phyloP scores from a whole-genome alignment of 2,329 filamentous ascomycete genomes.

The Gnomoniopsis sp. region DNA sequence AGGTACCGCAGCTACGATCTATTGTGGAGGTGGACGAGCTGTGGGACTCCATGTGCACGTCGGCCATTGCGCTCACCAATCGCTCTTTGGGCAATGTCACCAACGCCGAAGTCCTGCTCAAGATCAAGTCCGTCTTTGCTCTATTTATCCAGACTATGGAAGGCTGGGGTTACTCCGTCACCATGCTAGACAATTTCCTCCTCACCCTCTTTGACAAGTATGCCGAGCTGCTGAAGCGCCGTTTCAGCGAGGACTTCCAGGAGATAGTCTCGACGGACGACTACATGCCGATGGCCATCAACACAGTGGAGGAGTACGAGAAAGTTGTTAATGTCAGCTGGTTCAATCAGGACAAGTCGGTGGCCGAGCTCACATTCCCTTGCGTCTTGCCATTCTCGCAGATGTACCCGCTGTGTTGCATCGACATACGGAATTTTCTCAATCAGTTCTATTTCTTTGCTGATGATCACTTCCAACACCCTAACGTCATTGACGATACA shows the following conservation, averaged over 20 bases:
- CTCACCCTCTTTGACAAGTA: conserved; percentile 93
- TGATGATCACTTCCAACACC: conserved; percentile 91
- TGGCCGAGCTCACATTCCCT: conserved; percentile 80
- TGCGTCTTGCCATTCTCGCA: conserved; percentile 97
- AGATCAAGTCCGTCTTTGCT: conserved; percentile 88
- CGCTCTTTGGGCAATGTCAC: conserved; percentile 75
- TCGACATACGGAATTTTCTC: conserved; percentile 94
- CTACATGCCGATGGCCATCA: conserved; percentile 99
- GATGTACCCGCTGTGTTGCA: conserved; percentile 98
- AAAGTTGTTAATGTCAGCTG: conserved; percentile 95
- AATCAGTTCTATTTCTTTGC: conserved; percentile 99
- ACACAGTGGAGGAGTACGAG: conserved; percentile 84
- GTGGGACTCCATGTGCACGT: conserved; percentile 97
- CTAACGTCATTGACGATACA: conserved; percentile 85
- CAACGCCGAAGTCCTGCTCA: conserved; percentile 86
- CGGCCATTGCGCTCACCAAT: conserved; percentile 76
- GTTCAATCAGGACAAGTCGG: conserved; percentile 80
- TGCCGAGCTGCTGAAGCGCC: conserved; percentile 80
- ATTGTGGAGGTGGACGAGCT: conserved; percentile 92
- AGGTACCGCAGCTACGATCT: conserved; percentile 77
- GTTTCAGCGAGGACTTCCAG: conserved; percentile 94
- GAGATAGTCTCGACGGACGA: conserved; percentile 92
- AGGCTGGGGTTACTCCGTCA: conserved; percentile 87
- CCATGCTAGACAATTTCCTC: conserved; percentile 76
- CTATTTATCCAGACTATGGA: conserved; percentile 99